Percentiles rank a stretch among this genome's conserved stretches.
Evolutionary conservation across 768 basidiomycete genomes (phyloP).

Genomic region (Lactarius trivialis): DNA sequence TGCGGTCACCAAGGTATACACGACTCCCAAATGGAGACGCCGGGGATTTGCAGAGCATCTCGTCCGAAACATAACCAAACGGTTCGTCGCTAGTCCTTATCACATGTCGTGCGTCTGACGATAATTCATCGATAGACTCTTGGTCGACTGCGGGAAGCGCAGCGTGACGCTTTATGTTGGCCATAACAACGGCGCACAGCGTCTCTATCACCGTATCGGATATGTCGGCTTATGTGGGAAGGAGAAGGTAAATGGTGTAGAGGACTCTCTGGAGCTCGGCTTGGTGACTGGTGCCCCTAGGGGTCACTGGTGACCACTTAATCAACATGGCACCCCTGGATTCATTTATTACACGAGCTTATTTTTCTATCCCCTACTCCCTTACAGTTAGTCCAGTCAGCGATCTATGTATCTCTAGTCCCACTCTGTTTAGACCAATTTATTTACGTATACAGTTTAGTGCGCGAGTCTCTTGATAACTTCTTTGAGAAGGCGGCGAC

Average conservation of each 20-base stretch:
- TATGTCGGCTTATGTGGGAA: slow-evolving; percentile 41
- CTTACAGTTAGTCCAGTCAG: background rate
- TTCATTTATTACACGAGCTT: background rate
- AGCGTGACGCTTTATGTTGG: slow-evolving; percentile 51
- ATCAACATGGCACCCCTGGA: background rate
- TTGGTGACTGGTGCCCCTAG: slow-evolving; percentile 37
- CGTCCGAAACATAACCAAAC: slow-evolving; percentile 41
- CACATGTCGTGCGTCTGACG: slow-evolving; percentile 17
- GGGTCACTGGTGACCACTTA: slow-evolving; percentile 46
- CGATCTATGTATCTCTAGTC: slow-evolving; percentile 14
- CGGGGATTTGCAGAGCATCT: slow-evolving; percentile 46
- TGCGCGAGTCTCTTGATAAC: background rate
- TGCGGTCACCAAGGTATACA: slow-evolving; percentile 55
- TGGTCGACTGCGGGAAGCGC: slow-evolving; percentile 39
- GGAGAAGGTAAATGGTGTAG: slow-evolving; percentile 35
- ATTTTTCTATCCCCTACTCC: background rate
- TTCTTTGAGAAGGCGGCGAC: background rate
- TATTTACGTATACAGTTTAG: background rate
- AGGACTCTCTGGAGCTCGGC: slow-evolving; percentile 49
- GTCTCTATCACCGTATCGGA: slow-evolving; percentile 49
- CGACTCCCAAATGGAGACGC: slow-evolving; percentile 39
- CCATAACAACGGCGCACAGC: slow-evolving; percentile 42
- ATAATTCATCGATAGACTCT: slow-evolving; percentile 30
- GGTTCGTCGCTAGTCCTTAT: slow-evolving; percentile 30
- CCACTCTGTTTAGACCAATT: background rate